Conservation (phyloP, 306 rosid species). For the Potentilla sterilis region DNA sequence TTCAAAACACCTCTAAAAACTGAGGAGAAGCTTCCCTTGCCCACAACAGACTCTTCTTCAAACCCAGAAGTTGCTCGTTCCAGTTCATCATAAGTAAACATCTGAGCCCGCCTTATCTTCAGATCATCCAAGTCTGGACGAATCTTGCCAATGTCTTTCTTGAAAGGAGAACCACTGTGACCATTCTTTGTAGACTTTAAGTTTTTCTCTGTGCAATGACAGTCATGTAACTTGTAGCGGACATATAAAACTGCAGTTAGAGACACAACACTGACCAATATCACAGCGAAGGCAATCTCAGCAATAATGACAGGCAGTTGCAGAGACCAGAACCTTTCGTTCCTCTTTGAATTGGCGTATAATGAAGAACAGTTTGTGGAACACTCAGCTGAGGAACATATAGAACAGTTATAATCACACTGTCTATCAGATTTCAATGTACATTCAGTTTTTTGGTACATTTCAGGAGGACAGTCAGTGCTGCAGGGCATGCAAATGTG, state of each 20-base stretch:
- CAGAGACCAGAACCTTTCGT: conserved; percentile 61
- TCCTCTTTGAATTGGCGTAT: conserved; percentile 42
- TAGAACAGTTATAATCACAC: conserved; percentile 80
- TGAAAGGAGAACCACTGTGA: conserved; percentile 40
- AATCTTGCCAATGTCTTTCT: conserved; percentile 50
- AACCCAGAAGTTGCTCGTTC: conserved; percentile 72
- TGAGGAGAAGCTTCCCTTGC: conserved; percentile 90
- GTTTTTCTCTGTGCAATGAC: conserved; percentile 48
- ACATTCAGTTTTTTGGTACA: conserved; percentile 61
- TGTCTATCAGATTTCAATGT: conserved; percentile 50
- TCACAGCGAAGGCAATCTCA: conserved; percentile 66
- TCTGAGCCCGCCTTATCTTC: conserved; percentile 69
- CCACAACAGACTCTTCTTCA: conserved; percentile 73
- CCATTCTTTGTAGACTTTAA: conserved; percentile 42
- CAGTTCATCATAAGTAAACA: conserved; percentile 78
- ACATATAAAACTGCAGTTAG: conserved; percentile 68
- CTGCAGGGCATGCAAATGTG: conserved; percentile 74
- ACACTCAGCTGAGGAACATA: conserved; percentile 59
- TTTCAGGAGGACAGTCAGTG: conserved; percentile 60
- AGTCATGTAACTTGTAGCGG: conserved; percentile 57
- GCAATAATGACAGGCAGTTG: conserved; percentile 64
- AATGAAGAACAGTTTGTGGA: conserved; percentile 57
- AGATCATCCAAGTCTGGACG: conserved; percentile 71
- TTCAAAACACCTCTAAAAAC: conserved; percentile 76
- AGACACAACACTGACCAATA: conserved; percentile 61